phyloP scores from a whole-genome alignment of 306 rosid species.

The Cucurbita argyrosperma region DNA sequence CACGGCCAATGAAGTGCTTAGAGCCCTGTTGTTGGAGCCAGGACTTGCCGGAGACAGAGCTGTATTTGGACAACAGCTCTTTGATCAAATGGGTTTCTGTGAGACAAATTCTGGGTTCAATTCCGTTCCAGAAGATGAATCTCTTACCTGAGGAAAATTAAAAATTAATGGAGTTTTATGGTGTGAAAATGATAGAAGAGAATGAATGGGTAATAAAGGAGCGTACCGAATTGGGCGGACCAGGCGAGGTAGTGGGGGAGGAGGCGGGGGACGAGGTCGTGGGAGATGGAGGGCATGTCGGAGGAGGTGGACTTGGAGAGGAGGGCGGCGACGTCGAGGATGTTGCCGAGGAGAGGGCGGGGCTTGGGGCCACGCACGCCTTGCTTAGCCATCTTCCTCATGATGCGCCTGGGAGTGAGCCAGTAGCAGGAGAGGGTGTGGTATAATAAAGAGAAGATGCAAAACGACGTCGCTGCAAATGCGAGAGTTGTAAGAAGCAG shows the following conservation, averaged over 20 bases:
- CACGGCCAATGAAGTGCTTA: constrained; percentile 34
- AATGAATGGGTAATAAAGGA: too few species aligned
- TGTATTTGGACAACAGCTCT: constrained; percentile 29
- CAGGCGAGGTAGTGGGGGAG: constrained; percentile 69
- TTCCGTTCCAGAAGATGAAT: constrained; percentile 35
- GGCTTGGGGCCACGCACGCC: constrained; percentile 86
- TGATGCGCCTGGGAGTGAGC: constrained; percentile 61
- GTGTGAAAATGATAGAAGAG: too few species aligned
- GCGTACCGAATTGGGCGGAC: constrained; percentile 55
- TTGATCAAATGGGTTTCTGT: constrained; percentile 29
- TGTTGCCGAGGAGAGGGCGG: constrained; percentile 62
- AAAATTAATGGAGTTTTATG: too few species aligned
- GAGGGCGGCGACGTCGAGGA: constrained; percentile 60
- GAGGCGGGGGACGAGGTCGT: constrained; percentile 75
- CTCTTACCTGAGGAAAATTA: constrained; percentile 15
- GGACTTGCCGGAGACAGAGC: constrained; percentile 28
- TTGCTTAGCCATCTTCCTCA: constrained; percentile 65
- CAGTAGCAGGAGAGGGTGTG: constrained; percentile 42
- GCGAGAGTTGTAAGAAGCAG: not conserved
- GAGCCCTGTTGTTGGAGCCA: constrained; percentile 43
- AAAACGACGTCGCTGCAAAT: constrained; percentile 13
- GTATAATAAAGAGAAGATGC: constrained; percentile 31
- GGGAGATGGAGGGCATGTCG: constrained; percentile 62
- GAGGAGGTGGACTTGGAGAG: constrained; percentile 56
- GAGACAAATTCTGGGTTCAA: constrained; percentile 38